Base-by-base conservation (phyloP, 1,284 basidiomycete species). In the Schizophyllum amplum region DNA sequence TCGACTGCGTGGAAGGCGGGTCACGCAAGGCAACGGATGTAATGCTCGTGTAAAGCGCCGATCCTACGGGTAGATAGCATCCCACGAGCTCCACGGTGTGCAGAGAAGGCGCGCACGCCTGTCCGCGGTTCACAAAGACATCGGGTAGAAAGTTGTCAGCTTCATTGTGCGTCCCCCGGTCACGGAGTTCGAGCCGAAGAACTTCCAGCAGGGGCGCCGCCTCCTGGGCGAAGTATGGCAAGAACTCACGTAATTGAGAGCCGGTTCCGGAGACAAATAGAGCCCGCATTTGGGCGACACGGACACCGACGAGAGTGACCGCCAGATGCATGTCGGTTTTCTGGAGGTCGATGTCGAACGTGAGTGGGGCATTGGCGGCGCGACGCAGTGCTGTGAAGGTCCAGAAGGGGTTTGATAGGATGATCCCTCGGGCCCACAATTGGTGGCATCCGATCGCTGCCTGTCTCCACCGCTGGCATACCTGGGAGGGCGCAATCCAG, bases 391-490 rank as follows among this genome's bases (percentile, higher is more conserved):
- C 33, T 9, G 7, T 42, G 17, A 13, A 42, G 7, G 33, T 42
- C 33, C 33, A 42, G 33, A 4, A 42, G 3, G 33, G 33, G 13
- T 3, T 3, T 42, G 11, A 2, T 13, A 42, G 17, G 13, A 17
- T 9, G 2, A 42, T 42, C 7, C 13, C 3, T 9, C 4, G 13
- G 51, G 64, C 57, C 70, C 71, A 71, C 4, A 71, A 52, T 6
- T 59, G 55, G 2, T 69, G 63, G 26, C 64, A 70, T 47, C 61
- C 59, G 20, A 69, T 57, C 13, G 69, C 67, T 33, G 66, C 59
- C 11, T 48, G 42, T 55, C 71, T 56, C 70, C 69, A 70, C 15
- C 59, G 56, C 54, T 60, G 63, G 61, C 64, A 71, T 13, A 71
- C 62, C n/a, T 64, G 64, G 17, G 65, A 63, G 4, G 70, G 57